Base-by-base conservation (phyloP, 2,329 filamentous ascomycete genomes). In the Xylariaceae sp. region DNA sequence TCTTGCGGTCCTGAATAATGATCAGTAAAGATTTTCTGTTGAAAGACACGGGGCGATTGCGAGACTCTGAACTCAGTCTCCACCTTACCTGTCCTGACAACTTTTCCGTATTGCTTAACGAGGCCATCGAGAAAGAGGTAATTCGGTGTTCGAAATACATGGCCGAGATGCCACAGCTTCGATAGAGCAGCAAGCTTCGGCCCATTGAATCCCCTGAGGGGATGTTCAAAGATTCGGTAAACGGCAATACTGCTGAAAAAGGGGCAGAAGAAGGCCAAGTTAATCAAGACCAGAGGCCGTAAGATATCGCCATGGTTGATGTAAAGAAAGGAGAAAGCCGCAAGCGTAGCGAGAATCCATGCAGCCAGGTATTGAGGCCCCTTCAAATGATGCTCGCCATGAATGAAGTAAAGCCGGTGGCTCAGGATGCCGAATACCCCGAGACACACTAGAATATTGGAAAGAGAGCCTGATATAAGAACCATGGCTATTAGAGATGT, bases 31-130 rank as follows among this genome's bases (percentile, higher is more conserved):
- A 43, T 43, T 15, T 13, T 21, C 12, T 9, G 9, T 26, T 15
- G 4, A 29, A 21, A 43, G 26, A 26, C 26, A 26, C 4, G 26
- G 26, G 26, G 26, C 4, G 5, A 26, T 8, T 8, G 8, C 26
- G 26, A 26, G 26, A 8, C 26, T 5, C 26, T 26, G n/a, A 26
- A 26, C 8, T 26, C 26, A 26, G 8, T 26, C n/a, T n/a, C n/a
- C n/a, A n/a, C n/a, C 26, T 26, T 51, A 58, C 57, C 57, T 16
- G 54, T 59, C 3, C 57, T 30, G 7, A 60, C 42, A 36, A 60
- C 21, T 2, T n/a, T 34, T 5, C 55, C 54, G 39, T 59, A 57
- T 45, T 45, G 42, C 2, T 29, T 13, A 5, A 30, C n/a, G 6
- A 60, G 21, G 10, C 41, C 13, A 3, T 56, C 50, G 15, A 60